Evolutionary conservation across 106 monocot genomes (phyloP), one percentile per base, ranked within the genome.

Genomic region (Allium cepa): DNA sequence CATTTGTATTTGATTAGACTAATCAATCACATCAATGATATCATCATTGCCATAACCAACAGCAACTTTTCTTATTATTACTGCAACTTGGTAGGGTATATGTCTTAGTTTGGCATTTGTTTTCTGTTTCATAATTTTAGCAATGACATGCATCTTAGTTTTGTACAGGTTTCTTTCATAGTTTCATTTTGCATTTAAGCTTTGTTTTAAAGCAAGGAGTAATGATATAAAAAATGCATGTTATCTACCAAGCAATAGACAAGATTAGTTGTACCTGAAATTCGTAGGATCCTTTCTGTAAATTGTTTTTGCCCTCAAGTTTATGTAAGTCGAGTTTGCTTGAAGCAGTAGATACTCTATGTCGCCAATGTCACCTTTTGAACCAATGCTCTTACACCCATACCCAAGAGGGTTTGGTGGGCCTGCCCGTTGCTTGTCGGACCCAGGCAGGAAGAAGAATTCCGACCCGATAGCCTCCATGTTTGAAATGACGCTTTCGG

Each of bases 331-430:
- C 2, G 81, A 71, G 63, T 76, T 82, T n/a, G 91, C 59, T 49
- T 81, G 84, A 60, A 91, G 77, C 63, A 91, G 84, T n/a, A 91
- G 87, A 60, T 91, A 87, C 73, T 91, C 91, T 69, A 91, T 46
- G 66, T 91, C 91, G 16, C 91, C 91, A 12, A 66, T 64, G 58
- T 91, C 91, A 36, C 91, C 91, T 26, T 76, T 79, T 62, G 75
- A 72, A 2, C 91, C 91, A 13, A 91, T 87, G 56, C 36, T 82
- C 70, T 67, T 63, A n/a, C 50, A 67, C 11, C 91, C 91, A 47
- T 91, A 91, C 2, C 91, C 91, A 8, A 87, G 75, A 5, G 91
- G 91, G 67, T 53, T 79, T 8, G 87, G 81, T 7, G 91, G 87
- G 26, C 87, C 84, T 1, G 81, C 81, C 59, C 49, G 17, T 27